Base-by-base conservation (phyloP, 2,329 filamentous ascomycete genomes). In the Epichloe amarillans region DNA sequence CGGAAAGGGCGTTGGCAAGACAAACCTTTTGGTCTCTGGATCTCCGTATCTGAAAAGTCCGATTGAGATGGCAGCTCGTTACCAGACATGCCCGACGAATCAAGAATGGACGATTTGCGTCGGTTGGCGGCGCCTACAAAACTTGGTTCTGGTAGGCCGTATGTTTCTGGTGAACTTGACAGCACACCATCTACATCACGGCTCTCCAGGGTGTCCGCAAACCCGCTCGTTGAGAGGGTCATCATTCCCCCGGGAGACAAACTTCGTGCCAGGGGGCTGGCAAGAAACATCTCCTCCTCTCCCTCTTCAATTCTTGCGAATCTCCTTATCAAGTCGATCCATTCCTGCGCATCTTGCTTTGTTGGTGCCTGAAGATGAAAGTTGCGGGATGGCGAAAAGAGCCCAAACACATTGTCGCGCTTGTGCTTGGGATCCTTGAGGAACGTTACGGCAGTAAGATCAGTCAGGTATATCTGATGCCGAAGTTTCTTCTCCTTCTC, bases 371-470 rank as follows among this genome's bases (percentile, higher is more conserved):
- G 86, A 53, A 98, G 82, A 61, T 96, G 89, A 68, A 85, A 95
- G 69, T 96, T 97, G 57, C 85, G 84, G 15, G 89, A 85, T 0
- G 90, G 86, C 0, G 89, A 91, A 68, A 95, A 98, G 44, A 97
- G 77, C 19, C 87, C 93, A 64, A 98, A 97, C 54, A 96, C 80
- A 64, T 95, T 82, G 49, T 88, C 79, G 52, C 86, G 84, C 64
- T 86, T 90, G 54, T 89, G 83, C 67, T 95, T 95, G 8, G 88
- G 85, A 60, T 95, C 89, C 61, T 87, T 90, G 56, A 97, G 82
- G 53, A 87, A 80, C 2, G 90, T 87, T 43, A 95, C 88, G 7
- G 93, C 90, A 3, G 90, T 96, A 53, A 97, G 79, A 54, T 98
- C 93, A 42, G 87, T 85, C 39, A 97, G 78, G 61, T 83, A 83